Conservation (phyloP, 2,329 filamentous ascomycete species). For the Trichoderma breve region DNA sequence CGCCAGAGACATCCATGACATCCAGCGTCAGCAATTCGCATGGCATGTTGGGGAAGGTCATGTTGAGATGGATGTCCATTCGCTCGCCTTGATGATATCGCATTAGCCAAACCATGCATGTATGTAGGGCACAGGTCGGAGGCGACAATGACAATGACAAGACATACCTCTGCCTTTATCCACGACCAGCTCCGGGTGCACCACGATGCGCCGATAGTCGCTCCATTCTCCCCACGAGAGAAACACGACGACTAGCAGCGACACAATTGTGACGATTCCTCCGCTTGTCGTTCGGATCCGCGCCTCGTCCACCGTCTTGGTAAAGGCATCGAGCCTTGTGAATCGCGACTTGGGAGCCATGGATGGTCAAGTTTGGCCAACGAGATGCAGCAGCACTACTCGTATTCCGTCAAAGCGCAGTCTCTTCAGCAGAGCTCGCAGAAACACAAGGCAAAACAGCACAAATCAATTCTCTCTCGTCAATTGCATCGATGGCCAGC, state of each 20-base stretch:
- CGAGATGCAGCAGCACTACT: neutral
- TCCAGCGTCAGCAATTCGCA: conserved; percentile 96
- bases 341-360: conserved; percentile 95
- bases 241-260: conserved; percentile 82
- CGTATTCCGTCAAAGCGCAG: neutral
- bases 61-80: conserved; percentile 98
- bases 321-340: conserved; percentile 95
- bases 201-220: conserved; percentile 81
- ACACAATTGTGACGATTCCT: conserved; percentile 90
- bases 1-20: conserved; percentile 98
- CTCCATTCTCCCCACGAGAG: conserved; percentile 94
- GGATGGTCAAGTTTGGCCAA: neutral
- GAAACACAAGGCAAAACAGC: neutral
- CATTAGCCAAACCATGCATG: neutral
- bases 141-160: neutral
- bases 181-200: conserved; percentile 90
- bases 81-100: conserved; percentile 68
- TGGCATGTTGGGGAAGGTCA: conserved; percentile 89
- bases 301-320: conserved; percentile 98
- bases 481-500: conserved; percentile 16
- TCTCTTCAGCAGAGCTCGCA: neutral
- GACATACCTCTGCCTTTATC: conserved; percentile 86
- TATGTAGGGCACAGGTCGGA: neutral
- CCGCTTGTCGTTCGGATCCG: conserved; percentile 93
- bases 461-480: neutral